Conservation (phyloP, 2,329 filamentous ascomycete genomes). For the Cladosporium sp. region DNA sequence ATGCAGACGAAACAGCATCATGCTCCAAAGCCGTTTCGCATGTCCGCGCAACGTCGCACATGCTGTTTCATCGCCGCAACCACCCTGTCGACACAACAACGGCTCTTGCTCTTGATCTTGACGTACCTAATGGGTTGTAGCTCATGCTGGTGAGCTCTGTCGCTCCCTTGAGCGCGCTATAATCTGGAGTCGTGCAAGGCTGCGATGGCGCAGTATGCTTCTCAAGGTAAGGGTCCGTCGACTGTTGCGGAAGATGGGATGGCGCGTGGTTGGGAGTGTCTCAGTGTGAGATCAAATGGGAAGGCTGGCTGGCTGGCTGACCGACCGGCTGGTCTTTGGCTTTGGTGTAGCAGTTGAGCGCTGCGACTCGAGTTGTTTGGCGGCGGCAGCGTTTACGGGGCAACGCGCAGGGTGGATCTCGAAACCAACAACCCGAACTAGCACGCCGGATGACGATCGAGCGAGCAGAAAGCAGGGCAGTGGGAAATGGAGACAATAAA, state of each 20-base stretch:
- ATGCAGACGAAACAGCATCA: slow-evolving; percentile 5
- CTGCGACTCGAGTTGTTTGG: slow-evolving; percentile 9
- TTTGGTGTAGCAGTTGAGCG: neutral
- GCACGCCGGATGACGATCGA: neutral
- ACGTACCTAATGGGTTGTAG: slow-evolving; percentile 23
- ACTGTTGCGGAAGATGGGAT: neutral
- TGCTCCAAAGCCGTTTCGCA: slow-evolving; percentile 1
- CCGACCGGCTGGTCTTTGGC: neutral
- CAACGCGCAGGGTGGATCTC: slow-evolving; percentile 1
- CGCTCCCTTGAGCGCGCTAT: neutral
- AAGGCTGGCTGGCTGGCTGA: slow-evolving; percentile 7
- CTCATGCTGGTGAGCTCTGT: slow-evolving; percentile 15
- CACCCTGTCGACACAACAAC: neutral
- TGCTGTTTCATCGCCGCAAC: slow-evolving; percentile 1
- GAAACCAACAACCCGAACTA: slow-evolving; percentile 1
- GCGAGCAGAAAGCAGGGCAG: neutral
- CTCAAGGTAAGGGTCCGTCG: slow-evolving; percentile 2
- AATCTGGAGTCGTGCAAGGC: neutral
- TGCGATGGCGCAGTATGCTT: neutral
- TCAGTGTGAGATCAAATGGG: neutral
- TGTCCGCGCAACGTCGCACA: slow-evolving; percentile 4
- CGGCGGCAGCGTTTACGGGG: slow-evolving; percentile 1
- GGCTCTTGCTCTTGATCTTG: neutral
- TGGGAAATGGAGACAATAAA: neutral
- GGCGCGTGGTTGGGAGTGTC: slow-evolving; percentile 2